phyloP scores from a whole-genome alignment of 1,284 basidiomycete genomes.

The Leucoagaricus sp. region DNA sequence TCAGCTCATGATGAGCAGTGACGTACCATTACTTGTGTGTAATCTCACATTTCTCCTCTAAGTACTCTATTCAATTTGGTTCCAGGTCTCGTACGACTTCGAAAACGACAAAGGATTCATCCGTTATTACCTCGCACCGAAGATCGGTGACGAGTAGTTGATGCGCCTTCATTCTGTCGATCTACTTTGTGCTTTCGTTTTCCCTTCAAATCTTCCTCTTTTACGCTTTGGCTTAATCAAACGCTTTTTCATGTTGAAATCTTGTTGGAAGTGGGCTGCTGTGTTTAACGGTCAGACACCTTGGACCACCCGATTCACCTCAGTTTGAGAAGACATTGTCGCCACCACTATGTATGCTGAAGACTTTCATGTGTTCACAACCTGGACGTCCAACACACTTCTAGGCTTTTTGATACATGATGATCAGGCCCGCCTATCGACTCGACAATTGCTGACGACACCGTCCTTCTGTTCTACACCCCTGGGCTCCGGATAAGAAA shows the following conservation, averaged over 20 bases:
- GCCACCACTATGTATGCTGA: no score
- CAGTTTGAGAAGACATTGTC: no score
- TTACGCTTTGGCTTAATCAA: not conserved
- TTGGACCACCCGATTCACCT: no score
- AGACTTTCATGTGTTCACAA: no score
- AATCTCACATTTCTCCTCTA: not conserved
- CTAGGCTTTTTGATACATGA: no score
- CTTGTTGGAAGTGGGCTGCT: no score
- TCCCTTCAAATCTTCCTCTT: constrained; percentile 34
- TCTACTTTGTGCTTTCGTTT: not conserved
- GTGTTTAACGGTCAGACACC: no score
- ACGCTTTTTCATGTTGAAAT: no score
- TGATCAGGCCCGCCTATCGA: no score
- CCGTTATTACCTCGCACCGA: constrained; percentile 87
- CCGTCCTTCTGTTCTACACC: no score
- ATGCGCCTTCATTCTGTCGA: not conserved
- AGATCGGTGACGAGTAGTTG: constrained; percentile 78
- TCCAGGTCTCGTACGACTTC: constrained; percentile 84
- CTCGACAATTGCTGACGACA: no score
- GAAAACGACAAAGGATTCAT: constrained; percentile 82
- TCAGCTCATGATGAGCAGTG: constrained; percentile 74
- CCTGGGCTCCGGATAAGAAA: not conserved
- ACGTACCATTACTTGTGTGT: constrained; percentile 73
- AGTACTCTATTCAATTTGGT: constrained; percentile 1
- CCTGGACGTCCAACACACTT: no score